phyloP scores from a whole-genome alignment of 2,329 filamentous ascomycete genomes.

The Colletotrichum musicola region DNA sequence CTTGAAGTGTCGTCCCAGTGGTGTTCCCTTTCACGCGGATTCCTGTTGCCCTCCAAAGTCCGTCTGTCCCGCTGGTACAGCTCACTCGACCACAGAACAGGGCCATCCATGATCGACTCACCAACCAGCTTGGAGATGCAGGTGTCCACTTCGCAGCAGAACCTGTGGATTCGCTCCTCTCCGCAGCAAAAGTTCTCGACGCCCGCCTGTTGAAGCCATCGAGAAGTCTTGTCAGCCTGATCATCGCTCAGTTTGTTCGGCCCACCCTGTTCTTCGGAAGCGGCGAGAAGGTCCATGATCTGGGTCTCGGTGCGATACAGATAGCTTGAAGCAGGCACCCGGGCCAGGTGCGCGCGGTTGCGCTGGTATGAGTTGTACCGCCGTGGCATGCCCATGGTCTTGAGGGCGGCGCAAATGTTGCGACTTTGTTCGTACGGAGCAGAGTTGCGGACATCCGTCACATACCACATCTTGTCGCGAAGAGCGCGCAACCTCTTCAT shows the following conservation, averaged over 20 bases:
- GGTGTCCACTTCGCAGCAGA: slow-evolving; percentile 89
- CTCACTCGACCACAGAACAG: slow-evolving; percentile 92
- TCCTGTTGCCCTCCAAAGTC: slow-evolving; percentile 62
- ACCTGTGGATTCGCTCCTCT: slow-evolving; percentile 93
- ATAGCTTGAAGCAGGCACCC: slow-evolving; percentile 68
- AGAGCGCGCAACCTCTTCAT: slow-evolving; percentile 80
- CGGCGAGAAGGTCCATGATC: slow-evolving; percentile 88
- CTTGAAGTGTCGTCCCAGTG: slow-evolving; percentile 67
- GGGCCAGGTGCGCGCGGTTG: slow-evolving; percentile 60
- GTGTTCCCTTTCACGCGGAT: slow-evolving; percentile 59
- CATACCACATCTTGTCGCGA: slow-evolving; percentile 99
- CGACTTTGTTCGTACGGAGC: slow-evolving; percentile 88
- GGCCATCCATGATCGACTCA: slow-evolving; percentile 85
- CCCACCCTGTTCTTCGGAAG: slow-evolving; percentile 84
- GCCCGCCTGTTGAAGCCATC: slow-evolving; percentile 84
- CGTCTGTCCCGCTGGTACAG: slow-evolving; percentile 84
- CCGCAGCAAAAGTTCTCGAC: slow-evolving; percentile 96
- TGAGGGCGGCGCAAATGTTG: slow-evolving; percentile 87
- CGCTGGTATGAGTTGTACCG: slow-evolving; percentile 66
- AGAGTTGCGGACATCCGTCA: slow-evolving; percentile 92
- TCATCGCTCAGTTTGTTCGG: slow-evolving; percentile 97
- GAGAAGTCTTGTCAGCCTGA: slow-evolving; percentile 85
- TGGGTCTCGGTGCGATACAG: slow-evolving; percentile 86
- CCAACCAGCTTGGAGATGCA: slow-evolving; percentile 89
- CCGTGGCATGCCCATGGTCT: slow-evolving; percentile 84